Evolutionary conservation across 169 alveolate species (phyloP).

Genomic region (Plasmodium knowlesi): DNA sequence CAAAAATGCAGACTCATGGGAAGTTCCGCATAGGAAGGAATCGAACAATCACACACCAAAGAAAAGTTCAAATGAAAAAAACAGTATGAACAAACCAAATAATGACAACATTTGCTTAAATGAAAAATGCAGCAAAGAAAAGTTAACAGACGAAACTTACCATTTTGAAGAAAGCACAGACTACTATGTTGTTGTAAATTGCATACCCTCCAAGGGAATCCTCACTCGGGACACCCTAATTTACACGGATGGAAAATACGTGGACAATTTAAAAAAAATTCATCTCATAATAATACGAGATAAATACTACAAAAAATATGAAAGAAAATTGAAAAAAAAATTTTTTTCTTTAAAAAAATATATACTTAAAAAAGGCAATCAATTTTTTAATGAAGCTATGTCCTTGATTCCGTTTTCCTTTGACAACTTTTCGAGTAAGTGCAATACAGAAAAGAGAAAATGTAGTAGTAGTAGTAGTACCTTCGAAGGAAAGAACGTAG

Average conservation of each 20-base stretch:
- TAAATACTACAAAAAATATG: conserved; percentile 53
- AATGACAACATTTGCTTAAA: neutral
- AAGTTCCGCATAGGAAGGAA: neutral
- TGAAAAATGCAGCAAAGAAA: neutral
- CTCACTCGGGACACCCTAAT: conserved; percentile 49
- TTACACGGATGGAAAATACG: conserved; percentile 72
- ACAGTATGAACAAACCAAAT: neutral
- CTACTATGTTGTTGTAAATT: conserved; percentile 32
- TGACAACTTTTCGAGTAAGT: conserved; percentile 24
- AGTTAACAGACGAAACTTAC: neutral
- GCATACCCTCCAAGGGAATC: conserved; percentile 47
- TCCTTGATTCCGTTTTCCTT: conserved; percentile 40
- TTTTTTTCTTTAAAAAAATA: conserved; percentile 45
- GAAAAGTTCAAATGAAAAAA: neutral
- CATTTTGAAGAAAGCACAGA: neutral
- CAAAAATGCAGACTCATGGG: neutral
- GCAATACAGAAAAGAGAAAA: neutral
- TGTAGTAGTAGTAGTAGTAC: neutral
- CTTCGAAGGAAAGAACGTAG: neutral
- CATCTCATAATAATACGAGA: conserved; percentile 55
- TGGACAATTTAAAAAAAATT: conserved; percentile 44
- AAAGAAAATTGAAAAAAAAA: conserved; percentile 23
- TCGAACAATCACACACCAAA: neutral
- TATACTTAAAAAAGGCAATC: conserved; percentile 45
- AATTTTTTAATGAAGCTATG: conserved; percentile 48